Conservation (phyloP, 2,329 filamentous ascomycete genomes). For the Pezicula rhizophila region DNA sequence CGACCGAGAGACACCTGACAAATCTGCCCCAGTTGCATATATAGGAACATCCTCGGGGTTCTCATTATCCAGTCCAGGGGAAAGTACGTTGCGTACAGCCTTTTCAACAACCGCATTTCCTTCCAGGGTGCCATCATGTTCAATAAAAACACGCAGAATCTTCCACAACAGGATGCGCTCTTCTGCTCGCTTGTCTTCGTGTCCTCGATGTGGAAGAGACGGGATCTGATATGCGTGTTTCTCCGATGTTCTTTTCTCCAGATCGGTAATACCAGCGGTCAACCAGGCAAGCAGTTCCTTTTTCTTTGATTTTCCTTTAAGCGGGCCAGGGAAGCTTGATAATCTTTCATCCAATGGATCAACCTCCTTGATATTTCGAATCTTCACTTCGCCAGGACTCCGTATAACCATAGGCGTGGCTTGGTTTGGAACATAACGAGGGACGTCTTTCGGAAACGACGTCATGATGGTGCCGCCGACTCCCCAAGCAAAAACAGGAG, state of each 20-base stretch:
- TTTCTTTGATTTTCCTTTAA: constrained; percentile 89
- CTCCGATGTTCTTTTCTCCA: constrained; percentile 50
- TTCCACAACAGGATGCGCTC: constrained; percentile 87
- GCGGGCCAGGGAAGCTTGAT: constrained; percentile 80
- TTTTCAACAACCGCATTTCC: constrained; percentile 66
- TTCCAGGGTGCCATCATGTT: constrained; percentile 78
- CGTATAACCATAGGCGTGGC: constrained; percentile 72
- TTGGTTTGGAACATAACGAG: constrained; percentile 69
- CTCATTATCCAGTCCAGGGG: constrained; percentile 43
- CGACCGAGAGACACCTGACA: constrained; percentile 33
- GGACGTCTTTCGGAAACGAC: constrained; percentile 82
- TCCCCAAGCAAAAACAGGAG: constrained; percentile 81
- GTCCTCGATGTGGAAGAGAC: constrained; percentile 45
- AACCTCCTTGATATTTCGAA: constrained; percentile 69
- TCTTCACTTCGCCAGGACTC: constrained; percentile 73
- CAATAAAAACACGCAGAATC: constrained; percentile 72
- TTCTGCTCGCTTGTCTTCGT: constrained; percentile 63
- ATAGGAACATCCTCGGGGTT: constrained; percentile 19
- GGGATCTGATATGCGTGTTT: constrained; percentile 22
- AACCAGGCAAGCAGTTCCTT: constrained; percentile 87
- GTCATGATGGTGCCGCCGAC: constrained; percentile 77
- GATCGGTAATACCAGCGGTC: constrained; percentile 62
- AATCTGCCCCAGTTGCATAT: constrained; percentile 31
- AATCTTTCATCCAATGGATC: constrained; percentile 66
- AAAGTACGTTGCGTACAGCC: constrained; percentile 68